These are phyloP conservation scores for Aspergillus nomiae DNA, from an alignment of 2,329 filamentous ascomycete species.

Conservation along the genomic window DNA sequence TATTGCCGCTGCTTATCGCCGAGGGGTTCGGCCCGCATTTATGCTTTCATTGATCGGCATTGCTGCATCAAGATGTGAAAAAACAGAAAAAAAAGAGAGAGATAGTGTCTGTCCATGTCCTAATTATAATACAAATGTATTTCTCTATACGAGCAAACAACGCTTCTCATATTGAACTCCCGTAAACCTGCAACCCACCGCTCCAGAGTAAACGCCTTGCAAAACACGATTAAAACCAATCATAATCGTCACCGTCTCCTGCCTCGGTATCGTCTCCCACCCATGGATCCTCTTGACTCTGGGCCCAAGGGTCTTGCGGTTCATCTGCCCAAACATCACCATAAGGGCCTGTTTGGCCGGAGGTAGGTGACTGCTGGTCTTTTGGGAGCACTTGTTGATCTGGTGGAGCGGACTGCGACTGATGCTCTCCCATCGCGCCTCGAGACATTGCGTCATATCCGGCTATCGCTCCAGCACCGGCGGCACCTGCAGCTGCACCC, in stretches of 20 bases:
- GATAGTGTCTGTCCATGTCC: not conserved
- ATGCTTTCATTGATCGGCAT: not conserved
- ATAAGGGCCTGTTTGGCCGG: conserved; percentile 24
- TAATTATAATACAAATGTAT: not conserved
- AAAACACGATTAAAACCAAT: conserved; percentile 25
- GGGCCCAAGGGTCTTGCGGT: conserved; percentile 21
- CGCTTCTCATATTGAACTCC: not conserved
- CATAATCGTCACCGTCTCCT: conserved; percentile 27
- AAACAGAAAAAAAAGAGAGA: not conserved
- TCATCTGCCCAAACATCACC: conserved; percentile 32
- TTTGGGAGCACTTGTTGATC: conserved; percentile 19
- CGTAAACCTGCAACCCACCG: not conserved
- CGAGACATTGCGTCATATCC: conserved; percentile 66
- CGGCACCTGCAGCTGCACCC: conserved; percentile 47
- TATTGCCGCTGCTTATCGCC: conserved; percentile 2
- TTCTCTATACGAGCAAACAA: not conserved
- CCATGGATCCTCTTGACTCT: conserved; percentile 23
- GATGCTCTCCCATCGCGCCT: conserved; percentile 41
- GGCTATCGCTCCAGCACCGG: conserved; percentile 61
- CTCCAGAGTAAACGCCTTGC: not conserved
- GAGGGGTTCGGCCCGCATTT: not conserved
- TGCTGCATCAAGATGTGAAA: no score
- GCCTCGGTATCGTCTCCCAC: conserved; percentile 17
- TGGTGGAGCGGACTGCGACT: conserved; percentile 17
- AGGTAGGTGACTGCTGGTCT: conserved; percentile 18